Evolutionary conservation across 306 rosid genomes (phyloP).

Genomic region (Dryas alaskensis): DNA sequence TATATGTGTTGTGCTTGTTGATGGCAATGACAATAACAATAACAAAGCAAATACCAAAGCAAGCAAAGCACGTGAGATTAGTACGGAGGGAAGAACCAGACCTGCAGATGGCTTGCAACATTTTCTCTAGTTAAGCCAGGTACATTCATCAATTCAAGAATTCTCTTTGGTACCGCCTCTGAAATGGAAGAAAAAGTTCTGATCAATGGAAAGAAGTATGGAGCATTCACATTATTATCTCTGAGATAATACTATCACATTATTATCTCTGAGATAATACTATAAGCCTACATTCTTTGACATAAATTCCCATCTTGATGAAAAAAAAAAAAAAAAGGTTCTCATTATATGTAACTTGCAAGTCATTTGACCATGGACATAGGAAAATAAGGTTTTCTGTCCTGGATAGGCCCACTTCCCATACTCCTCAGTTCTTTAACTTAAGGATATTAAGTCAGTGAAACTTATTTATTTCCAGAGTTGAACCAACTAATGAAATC

Average conservation of each 20-base stretch:
- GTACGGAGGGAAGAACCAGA: slow-evolving; percentile 9
- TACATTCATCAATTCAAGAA: slow-evolving; percentile 61
- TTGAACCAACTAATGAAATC: background rate
- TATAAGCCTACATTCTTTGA: background rate
- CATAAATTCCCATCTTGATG: background rate
- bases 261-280: background rate
- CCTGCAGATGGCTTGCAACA: slow-evolving; percentile 84
- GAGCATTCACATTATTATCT: background rate
- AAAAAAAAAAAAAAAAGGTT: background rate
- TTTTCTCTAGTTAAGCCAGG: slow-evolving; percentile 60
- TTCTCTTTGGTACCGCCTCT: slow-evolving; percentile 76
- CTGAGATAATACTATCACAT: background rate
- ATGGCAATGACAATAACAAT: background rate
- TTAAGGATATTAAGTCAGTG: background rate
- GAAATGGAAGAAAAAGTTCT: slow-evolving; percentile 28
- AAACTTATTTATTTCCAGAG: background rate
- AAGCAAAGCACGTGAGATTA: background rate
- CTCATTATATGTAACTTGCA: background rate
- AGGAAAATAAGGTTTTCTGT: background rate
- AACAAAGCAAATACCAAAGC: background rate
- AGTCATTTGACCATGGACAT: background rate
- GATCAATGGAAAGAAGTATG: slow-evolving; percentile 1
- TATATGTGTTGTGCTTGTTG: background rate
- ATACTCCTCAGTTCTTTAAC: background rate
- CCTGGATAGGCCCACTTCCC: background rate